Conservation (phyloP, 2,329 filamentous ascomycete species). For the Metarhizium robertsii region DNA sequence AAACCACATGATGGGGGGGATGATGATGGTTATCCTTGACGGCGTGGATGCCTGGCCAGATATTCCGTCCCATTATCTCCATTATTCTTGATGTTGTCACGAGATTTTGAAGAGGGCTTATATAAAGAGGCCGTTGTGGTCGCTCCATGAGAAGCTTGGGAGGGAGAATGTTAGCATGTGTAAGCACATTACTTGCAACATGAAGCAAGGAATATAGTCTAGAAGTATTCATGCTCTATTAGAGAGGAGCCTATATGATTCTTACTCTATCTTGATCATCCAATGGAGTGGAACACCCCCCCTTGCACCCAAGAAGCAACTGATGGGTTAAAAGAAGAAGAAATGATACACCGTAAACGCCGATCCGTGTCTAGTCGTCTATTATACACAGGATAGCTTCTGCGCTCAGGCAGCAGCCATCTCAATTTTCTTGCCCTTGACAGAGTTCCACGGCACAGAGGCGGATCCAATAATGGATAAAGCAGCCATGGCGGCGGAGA, state of each 20-base stretch:
- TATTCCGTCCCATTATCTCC: conserved; percentile 29
- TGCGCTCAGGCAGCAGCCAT: conserved; percentile 3
- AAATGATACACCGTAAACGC: not conserved
- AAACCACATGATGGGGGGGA: conserved; percentile 44
- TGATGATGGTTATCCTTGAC: conserved; percentile 43
- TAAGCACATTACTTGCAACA: too few relatives aligned
- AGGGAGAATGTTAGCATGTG: too few relatives aligned
- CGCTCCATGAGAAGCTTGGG: too few relatives aligned
- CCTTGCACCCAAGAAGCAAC: too few relatives aligned
- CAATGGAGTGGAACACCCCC: not conserved
- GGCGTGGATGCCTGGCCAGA: conserved; percentile 33
- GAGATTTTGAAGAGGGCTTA: too few relatives aligned
- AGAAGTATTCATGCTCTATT: not conserved
- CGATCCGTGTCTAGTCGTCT: not conserved
- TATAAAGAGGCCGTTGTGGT: too few relatives aligned
- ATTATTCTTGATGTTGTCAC: not conserved
- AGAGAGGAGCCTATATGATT: too few relatives aligned
- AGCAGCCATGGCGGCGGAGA: conserved; percentile 3
- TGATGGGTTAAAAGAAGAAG: not conserved
- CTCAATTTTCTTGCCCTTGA: conserved; percentile 8
- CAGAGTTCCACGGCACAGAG: conserved; percentile 6
- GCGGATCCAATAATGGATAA: conserved; percentile 4
- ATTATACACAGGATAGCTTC: not conserved
- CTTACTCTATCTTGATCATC: not conserved
- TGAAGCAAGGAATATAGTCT: too few relatives aligned